Conservation (phyloP, 1,139 yeast species). For the Lizanozyma gosingica region DNA sequence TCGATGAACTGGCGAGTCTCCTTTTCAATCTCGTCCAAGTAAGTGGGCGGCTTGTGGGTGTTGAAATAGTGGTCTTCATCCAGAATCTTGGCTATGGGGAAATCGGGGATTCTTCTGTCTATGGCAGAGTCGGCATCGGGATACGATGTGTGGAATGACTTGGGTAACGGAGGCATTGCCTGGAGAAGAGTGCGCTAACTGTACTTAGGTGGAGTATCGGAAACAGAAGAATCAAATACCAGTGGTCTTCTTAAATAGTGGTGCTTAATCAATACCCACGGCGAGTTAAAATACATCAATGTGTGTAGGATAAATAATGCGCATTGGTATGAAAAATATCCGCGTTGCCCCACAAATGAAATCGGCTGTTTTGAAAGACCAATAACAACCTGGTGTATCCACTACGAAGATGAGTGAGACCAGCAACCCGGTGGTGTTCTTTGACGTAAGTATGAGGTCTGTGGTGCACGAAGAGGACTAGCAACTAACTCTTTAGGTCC, state of each 20-base stretch:
- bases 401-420: not conserved
- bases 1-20: constrained; percentile 55
- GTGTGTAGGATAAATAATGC: too few species aligned
- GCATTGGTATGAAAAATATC: not conserved
- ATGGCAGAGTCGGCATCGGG: constrained; percentile 72
- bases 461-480: not conserved
- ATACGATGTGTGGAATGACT: constrained; percentile 47
- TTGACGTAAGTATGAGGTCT: constrained; percentile 20
- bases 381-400: not conserved
- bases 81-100: constrained; percentile 64
- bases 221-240: not conserved
- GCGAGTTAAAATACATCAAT: too few species aligned
- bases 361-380: not conserved
- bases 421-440: constrained; percentile 25
- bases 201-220: too few species aligned
- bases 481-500: constrained; percentile 12
- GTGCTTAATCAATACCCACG: too few species aligned
- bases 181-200: too few species aligned
- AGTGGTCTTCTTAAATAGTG: not conserved
- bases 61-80: constrained; percentile 75
- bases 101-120: constrained; percentile 65
- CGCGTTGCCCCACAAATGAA: not conserved
- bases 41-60: constrained; percentile 64
- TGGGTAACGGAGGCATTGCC: constrained; percentile 2
- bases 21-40: constrained; percentile 50